phyloP scores from a whole-genome alignment of 2,329 filamentous ascomycete genomes.

The Curvularia eragrostidis region DNA sequence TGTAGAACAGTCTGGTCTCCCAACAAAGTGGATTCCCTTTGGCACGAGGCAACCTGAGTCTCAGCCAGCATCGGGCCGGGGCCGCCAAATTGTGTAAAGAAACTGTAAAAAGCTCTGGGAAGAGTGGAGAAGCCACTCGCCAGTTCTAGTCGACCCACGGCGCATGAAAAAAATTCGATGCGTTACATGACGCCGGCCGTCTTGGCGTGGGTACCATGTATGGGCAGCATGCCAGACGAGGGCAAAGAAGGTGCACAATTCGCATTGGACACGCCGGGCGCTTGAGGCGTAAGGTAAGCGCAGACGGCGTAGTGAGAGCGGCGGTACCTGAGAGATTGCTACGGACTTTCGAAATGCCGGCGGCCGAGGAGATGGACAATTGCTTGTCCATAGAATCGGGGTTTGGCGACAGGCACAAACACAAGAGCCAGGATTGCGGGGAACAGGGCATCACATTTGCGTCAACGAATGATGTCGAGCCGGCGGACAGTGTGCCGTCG shows the following conservation, averaged over 20 bases:
- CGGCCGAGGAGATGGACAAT: conserved; percentile 44
- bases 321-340: not conserved
- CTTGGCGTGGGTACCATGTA: conserved; percentile 38
- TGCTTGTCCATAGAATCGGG: conserved; percentile 23
- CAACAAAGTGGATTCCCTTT: conserved; percentile 38
- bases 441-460: conserved; percentile 25
- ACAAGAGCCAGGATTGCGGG: conserved; percentile 39
- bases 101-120: conserved; percentile 30
- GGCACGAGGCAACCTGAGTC: conserved; percentile 24
- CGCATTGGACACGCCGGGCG: conserved; percentile 17
- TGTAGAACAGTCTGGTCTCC: conserved; percentile 38
- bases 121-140: conserved; percentile 33
- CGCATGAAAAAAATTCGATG: conserved; percentile 32
- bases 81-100: conserved; percentile 33
- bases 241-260: conserved; percentile 32
- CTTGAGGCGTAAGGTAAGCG: conserved; percentile 12
- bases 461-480: conserved; percentile 23
- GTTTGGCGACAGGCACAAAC: conserved; percentile 23
- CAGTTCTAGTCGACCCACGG: conserved; percentile 26
- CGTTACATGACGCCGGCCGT: conserved; percentile 37
- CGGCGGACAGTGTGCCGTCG: conserved; percentile 25
- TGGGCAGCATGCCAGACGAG: conserved; percentile 21
- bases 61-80: conserved; percentile 26
- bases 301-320: conserved; percentile 1
- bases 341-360: not conserved